Percentiles rank a stretch among this genome's conserved stretches.
These are phyloP conservation scores for Xylaria sp. DNA, from an alignment of 2,329 filamentous ascomycete species.

Conservation along the genomic window DNA sequence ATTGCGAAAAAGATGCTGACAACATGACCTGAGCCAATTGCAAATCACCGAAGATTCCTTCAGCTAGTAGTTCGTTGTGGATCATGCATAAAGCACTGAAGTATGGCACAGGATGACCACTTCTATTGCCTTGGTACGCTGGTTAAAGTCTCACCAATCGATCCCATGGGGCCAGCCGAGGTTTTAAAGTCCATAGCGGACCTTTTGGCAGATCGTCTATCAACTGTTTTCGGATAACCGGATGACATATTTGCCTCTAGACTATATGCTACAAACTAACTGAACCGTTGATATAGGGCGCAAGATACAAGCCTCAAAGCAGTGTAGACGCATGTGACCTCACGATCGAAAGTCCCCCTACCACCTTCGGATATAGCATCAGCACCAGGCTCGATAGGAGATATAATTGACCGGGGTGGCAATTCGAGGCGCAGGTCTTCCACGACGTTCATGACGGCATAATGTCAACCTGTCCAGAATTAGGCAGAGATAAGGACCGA, in stretches of 20 bases:
- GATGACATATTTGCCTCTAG: slow-evolving; percentile 19
- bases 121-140: not conserved
- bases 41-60: not conserved
- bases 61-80: not conserved
- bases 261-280: not conserved
- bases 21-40: slow-evolving; percentile 22
- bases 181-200: not conserved
- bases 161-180: not conserved
- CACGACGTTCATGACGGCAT: not conserved
- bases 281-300: slow-evolving; percentile 6
- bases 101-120: not conserved
- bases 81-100: slow-evolving; percentile 13
- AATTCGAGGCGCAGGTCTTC: not conserved
- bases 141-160: not conserved
- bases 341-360: slow-evolving; percentile 13
- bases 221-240: not conserved
- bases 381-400: not conserved
- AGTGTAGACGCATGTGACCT: not conserved
- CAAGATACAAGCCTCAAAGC: not conserved
- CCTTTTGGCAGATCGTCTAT: not conserved
- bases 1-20: slow-evolving; percentile 27
- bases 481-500: slow-evolving; percentile 10
- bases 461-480: not conserved
- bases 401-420: slow-evolving; percentile 1
- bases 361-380: not conserved